Conservation (phyloP, 164 flowering plant species). For the Vitis vinifera region DNA sequence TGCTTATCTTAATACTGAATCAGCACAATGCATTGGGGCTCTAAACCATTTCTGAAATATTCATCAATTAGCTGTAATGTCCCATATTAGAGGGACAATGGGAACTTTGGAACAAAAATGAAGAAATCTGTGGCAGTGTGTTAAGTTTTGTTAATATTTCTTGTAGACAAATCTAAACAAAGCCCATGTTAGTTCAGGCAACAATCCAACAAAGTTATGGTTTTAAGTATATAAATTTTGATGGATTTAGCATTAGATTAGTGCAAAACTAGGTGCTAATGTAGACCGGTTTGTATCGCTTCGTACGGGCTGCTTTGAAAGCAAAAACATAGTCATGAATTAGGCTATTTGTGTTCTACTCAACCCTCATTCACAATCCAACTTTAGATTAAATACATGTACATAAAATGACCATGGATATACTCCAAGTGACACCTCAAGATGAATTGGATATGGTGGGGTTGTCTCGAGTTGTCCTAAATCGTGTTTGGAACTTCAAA, state of each 20-base stretch:
- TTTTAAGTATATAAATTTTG: conserved; percentile 6
- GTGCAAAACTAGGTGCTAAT: not conserved
- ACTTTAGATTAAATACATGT: conserved; percentile 1
- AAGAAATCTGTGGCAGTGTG: conserved; percentile 4
- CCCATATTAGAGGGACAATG: conserved; percentile 23
- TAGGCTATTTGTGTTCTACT: no score
- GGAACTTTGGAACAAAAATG: conserved; percentile 1
- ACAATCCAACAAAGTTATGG: conserved; percentile 12
- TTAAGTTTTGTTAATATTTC: conserved; percentile 19
- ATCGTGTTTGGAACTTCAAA: no score
- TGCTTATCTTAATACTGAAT: not conserved
- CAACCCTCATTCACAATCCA: not conserved
- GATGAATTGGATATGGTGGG: no score
- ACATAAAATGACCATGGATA: no score
- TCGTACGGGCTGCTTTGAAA: conserved; percentile 2
- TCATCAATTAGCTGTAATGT: conserved; percentile 33
- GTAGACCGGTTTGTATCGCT: no score
- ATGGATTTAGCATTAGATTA: not conserved
- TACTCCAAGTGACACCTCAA: no score
- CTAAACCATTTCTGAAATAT: conserved; percentile 20
- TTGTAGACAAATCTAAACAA: conserved; percentile 20
- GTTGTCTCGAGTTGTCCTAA: no score
- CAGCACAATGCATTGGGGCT: not conserved
- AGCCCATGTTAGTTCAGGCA: conserved; percentile 25
- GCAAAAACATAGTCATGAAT: not conserved